phyloP scores from a whole-genome alignment of 2,329 filamentous ascomycete genomes.

The Calonectria fujianensis region DNA sequence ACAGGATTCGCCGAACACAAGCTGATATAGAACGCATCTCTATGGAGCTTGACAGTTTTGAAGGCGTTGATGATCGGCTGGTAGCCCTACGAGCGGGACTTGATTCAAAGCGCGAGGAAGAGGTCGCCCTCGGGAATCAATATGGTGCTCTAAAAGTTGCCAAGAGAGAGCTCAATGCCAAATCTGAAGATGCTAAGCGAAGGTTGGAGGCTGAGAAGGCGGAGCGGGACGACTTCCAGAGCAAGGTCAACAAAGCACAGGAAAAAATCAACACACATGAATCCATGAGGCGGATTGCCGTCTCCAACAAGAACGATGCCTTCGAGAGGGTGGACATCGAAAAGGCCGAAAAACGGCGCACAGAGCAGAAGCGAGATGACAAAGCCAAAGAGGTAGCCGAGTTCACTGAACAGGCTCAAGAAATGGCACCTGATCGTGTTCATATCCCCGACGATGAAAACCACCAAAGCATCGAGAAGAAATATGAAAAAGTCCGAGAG shows the following conservation, averaged over 20 bases:
- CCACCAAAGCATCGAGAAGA: conserved; percentile 71
- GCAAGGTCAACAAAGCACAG: conserved; percentile 73
- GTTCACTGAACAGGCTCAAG: conserved; percentile 73
- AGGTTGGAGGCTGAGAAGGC: conserved; percentile 57
- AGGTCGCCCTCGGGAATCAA: conserved; percentile 71
- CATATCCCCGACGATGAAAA: conserved; percentile 80
- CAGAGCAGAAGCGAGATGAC: conserved; percentile 68
- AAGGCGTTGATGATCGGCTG: conserved; percentile 81
- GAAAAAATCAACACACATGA: conserved; percentile 70
- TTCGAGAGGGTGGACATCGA: conserved; percentile 70
- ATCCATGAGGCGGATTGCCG: conserved; percentile 70
- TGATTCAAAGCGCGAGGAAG: conserved; percentile 69
- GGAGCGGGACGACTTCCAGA: conserved; percentile 64
- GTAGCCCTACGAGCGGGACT: conserved; percentile 76
- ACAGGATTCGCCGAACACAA: conserved; percentile 75
- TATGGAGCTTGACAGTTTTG: conserved; percentile 78
- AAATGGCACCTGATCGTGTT: conserved; percentile 74
- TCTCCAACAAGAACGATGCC: conserved; percentile 78
- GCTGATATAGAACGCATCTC: conserved; percentile 71
- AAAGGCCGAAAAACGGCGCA: conserved; percentile 65
- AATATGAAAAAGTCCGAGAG: conserved; percentile 72
- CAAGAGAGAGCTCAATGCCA: conserved; percentile 69
- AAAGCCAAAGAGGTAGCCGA: conserved; percentile 70
- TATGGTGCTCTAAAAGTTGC: conserved; percentile 71
- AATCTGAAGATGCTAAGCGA: conserved; percentile 64